Evolutionary conservation across 257 asterid genomes (phyloP).

Genomic region (Gentiana straminea): DNA sequence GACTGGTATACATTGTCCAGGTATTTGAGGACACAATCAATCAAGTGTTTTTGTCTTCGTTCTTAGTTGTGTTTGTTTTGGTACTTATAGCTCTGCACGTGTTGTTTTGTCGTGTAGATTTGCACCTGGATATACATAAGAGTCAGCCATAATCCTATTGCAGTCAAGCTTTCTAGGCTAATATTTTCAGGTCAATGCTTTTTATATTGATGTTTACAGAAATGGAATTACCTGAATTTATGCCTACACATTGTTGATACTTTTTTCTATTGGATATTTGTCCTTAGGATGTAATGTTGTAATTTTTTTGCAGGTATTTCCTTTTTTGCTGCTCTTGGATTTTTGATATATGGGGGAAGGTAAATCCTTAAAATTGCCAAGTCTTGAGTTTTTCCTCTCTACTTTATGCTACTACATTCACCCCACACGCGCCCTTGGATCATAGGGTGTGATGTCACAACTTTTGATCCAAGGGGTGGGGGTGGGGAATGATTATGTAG

Average conservation of each 20-base stretch:
- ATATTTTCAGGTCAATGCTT: conserved; percentile 18
- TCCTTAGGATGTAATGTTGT: background rate
- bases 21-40: conserved; percentile 2
- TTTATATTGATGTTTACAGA: background rate
- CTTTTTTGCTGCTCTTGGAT: conserved; percentile 31
- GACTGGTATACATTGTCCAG: conserved; percentile 20
- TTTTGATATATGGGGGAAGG: conserved; percentile 35
- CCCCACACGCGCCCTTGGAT: too few species aligned
- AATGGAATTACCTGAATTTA: background rate
- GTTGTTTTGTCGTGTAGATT: conserved; percentile 3
- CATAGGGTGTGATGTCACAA: too few species aligned
- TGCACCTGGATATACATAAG: conserved; percentile 22
- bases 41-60: background rate
- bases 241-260: background rate
- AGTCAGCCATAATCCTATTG: conserved; percentile 16
- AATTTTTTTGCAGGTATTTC: conserved; percentile 24
- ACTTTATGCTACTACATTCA: too few species aligned
- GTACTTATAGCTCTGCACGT: background rate
- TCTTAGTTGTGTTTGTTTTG: background rate
- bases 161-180: conserved; percentile 18
- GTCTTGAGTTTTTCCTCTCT: background rate
- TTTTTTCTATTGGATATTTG: background rate
- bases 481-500: too few species aligned
- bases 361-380: background rate
- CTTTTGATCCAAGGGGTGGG: too few species aligned